phyloP scores from a whole-genome alignment of 2,329 filamentous ascomycete genomes.

The Dendryphion nanum region DNA sequence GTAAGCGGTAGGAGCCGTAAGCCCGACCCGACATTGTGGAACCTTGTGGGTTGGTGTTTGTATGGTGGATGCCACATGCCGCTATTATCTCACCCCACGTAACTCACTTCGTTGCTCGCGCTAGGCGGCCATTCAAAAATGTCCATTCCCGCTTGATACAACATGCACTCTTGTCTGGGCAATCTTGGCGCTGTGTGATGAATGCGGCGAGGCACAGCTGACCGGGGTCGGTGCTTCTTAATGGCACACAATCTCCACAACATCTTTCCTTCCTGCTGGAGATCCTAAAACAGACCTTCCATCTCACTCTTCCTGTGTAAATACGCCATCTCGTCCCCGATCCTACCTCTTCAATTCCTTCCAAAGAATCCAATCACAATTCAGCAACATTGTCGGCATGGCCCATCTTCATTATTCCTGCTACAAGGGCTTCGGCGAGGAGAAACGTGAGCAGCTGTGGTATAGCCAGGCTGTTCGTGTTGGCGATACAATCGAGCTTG shows the following conservation, averaged over 20 bases:
- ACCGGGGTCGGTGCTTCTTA: not conserved
- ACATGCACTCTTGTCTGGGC: no score
- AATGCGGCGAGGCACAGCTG: not conserved
- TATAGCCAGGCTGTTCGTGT: conserved; percentile 15
- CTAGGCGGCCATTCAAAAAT: no score
- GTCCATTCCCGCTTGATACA: no score
- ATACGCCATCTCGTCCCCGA: not conserved
- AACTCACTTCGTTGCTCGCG: no score
- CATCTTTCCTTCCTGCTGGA: not conserved
- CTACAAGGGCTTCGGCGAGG: conserved; percentile 7
- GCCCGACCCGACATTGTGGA: no score
- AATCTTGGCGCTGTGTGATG: not conserved
- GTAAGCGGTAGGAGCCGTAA: no score
- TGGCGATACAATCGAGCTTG: conserved; percentile 9
- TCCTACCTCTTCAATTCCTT: no score
- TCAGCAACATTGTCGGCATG: conserved; percentile 1
- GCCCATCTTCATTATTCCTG: conserved; percentile 7
- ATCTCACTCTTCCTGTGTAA: not conserved
- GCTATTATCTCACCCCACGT: no score
- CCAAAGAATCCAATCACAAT: no score
- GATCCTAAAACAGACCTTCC: not conserved
- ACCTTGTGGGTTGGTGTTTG: no score
- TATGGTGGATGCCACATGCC: no score
- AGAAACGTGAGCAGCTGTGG: conserved; percentile 7
- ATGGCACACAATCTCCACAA: not conserved